Conservation (phyloP, 192 early-diverging fungal genomes). For the Backusella sp. region DNA sequence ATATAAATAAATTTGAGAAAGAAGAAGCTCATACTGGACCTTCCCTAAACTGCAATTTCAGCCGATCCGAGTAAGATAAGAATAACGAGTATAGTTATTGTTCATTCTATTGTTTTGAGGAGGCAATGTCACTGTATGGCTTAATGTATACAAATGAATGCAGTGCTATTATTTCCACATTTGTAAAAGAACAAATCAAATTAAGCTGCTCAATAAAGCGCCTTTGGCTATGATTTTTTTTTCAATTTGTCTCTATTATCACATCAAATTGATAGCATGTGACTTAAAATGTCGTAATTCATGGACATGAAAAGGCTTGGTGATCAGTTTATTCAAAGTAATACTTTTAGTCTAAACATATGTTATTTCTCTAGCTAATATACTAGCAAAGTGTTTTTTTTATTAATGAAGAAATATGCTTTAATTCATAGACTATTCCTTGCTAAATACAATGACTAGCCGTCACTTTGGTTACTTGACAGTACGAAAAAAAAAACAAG, state of each 20-base stretch:
- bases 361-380: too few species aligned
- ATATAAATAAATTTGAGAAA: background rate
- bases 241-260: background rate
- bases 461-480: too few species aligned
- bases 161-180: background rate
- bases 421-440: too few species aligned
- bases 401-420: too few species aligned
- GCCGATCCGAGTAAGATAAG: background rate
- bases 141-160: background rate
- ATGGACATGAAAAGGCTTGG: too few species aligned
- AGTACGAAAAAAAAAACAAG: too few species aligned
- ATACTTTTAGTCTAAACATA: too few species aligned
- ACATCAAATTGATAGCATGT: background rate
- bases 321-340: too few species aligned
- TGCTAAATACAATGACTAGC: too few species aligned
- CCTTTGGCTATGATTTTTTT: background rate
- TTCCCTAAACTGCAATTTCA: background rate
- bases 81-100: background rate
- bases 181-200: background rate
- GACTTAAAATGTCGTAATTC: background rate
- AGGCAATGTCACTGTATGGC: background rate
- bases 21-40: background rate
- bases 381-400: too few species aligned
- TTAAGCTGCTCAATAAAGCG: background rate
- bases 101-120: background rate